A percentile compares a stretch with the other conserved stretches of the same genome.
Evolutionary conservation across 345 rosid genomes (phyloP).

Genomic region (Eucalyptus viminalis): DNA sequence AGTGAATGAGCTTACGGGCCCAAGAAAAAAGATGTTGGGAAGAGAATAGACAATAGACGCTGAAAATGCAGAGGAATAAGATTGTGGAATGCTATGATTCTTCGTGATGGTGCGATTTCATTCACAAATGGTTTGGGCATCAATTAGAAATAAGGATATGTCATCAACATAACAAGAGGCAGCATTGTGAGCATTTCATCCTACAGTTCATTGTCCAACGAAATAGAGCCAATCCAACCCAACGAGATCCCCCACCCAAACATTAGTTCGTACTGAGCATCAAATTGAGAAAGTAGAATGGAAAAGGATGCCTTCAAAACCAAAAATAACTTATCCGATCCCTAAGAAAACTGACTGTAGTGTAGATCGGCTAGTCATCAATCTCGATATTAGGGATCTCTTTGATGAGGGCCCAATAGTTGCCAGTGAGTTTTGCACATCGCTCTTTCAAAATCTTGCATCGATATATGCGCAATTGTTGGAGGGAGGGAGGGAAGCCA

Average conservation of each 20-base stretch:
- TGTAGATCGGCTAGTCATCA: too few species aligned
- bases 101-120: too few species aligned
- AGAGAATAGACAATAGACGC: too few species aligned
- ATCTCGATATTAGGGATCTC: background rate
- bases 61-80: too few species aligned
- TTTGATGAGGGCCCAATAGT: background rate
- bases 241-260: background rate
- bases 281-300: background rate
- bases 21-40: too few species aligned
- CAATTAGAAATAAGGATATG: too few species aligned
- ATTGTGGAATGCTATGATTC: too few species aligned
- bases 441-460: background rate
- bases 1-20: too few species aligned
- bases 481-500: background rate
- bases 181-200: too few species aligned
- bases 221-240: background rate
- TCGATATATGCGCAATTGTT: fast-evolving
- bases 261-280: background rate
- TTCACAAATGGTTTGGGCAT: too few species aligned
- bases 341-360: background rate
- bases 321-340: background rate
- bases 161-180: too few species aligned
- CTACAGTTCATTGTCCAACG: too few species aligned
- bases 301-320: background rate
- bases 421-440: background rate